Evolutionary conservation across 75 land plant species (phyloP).

Genomic region (Sequoia sempervirens): DNA sequence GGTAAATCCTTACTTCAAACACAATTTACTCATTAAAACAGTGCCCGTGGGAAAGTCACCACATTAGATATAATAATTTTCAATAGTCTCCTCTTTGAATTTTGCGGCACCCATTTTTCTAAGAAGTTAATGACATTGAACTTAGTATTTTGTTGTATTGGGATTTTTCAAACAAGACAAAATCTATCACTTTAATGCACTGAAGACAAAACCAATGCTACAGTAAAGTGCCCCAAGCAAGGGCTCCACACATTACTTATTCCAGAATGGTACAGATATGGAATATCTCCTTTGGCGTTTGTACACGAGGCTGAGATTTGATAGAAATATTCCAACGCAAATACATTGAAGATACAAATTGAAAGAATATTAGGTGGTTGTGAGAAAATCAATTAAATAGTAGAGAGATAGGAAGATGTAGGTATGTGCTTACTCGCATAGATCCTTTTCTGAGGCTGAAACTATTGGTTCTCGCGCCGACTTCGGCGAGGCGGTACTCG

Average conservation of each 20-base stretch:
- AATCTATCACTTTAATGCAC: no score
- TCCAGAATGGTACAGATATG: neutral
- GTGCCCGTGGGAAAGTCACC: neutral
- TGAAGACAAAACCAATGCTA: neutral
- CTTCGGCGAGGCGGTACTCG: constrained; percentile 27
- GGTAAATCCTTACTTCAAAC: no score
- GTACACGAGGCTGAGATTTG: no score
- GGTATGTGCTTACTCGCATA: constrained; percentile 13
- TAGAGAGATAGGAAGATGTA: no score
- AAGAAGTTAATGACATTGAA: neutral
- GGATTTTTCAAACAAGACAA: neutral
- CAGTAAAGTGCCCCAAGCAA: neutral
- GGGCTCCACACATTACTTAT: neutral
- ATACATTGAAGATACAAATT: neutral
- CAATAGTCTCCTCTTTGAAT: neutral
- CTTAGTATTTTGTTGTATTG: no score
- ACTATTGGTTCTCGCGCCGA: constrained; percentile 6
- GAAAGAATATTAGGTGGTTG: no score
- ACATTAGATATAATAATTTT: neutral
- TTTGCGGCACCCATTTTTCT: neutral
- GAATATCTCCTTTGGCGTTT: neutral
- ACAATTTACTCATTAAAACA: neutral
- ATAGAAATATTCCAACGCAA: neutral
- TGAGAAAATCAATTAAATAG: neutral
- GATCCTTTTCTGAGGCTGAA: constrained; percentile 21